Conservation (phyloP, 139 green algal genomes). For the Chlamydomonas sp. region DNA sequence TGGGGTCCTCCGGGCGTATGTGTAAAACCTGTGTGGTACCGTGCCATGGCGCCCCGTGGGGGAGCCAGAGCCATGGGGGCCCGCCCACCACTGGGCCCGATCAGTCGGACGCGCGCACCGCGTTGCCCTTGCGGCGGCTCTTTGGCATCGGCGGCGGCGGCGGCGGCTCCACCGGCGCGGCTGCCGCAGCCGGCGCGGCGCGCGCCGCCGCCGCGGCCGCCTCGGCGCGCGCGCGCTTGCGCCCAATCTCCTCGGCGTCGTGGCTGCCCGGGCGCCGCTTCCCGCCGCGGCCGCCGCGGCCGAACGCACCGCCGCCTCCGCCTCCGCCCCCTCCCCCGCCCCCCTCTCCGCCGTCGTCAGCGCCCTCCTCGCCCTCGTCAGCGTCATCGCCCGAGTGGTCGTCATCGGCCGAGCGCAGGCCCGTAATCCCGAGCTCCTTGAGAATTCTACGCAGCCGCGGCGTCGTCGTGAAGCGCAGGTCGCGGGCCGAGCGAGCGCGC, state of each 20-base stretch:
- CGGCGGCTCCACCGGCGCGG: neutral
- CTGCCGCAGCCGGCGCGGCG: neutral
- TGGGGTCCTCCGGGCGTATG: no score
- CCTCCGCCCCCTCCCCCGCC: neutral
- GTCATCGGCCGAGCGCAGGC: neutral
- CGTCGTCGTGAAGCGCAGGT: slow-evolving; percentile 3
- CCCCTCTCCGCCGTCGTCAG: neutral
- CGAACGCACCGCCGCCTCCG: neutral
- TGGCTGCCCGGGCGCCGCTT: neutral
- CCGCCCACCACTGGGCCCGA: no score
- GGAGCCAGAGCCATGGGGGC: no score
- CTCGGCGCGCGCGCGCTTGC: neutral
- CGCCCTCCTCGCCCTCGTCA: slow-evolving; percentile 1
- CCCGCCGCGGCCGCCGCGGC: neutral
- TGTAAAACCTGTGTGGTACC: no score
- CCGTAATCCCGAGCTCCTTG: slow-evolving; percentile 7
- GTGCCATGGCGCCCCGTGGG: no score
- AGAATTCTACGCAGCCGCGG: slow-evolving; percentile 4
- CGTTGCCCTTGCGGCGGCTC: neutral
- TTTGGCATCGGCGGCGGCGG: neutral
- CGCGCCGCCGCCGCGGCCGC: neutral
- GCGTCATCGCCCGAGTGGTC: neutral
- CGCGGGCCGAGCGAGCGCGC: neutral
- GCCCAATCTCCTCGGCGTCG: neutral
- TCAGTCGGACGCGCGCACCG: neutral